A percentile compares a stretch with the other conserved stretches of the same genome.
Conservation (phyloP, 805 yeast genomes). For the Spathaspora sp. region DNA sequence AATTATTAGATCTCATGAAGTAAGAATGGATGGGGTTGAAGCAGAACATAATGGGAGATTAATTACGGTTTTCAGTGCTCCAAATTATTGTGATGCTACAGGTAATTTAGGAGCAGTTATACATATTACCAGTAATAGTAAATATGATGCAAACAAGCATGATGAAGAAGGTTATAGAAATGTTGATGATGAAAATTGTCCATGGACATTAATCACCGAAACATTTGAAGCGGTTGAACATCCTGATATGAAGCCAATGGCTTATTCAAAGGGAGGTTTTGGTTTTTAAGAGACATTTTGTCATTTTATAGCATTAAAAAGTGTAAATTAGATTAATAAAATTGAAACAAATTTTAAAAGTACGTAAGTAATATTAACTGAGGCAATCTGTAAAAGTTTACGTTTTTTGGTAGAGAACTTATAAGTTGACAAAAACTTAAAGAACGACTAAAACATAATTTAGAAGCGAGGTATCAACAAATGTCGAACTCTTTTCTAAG, state of each 20-base stretch:
- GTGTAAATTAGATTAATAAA: no score
- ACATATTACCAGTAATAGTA: constrained; percentile 51
- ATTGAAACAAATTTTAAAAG: background rate
- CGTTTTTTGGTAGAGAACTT: no score
- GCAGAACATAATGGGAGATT: constrained; percentile 82
- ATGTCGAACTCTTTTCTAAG: no score
- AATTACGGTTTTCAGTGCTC: constrained; percentile 96
- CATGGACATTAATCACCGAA: constrained; percentile 47
- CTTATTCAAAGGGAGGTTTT: constrained; percentile 54
- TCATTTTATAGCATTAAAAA: background rate
- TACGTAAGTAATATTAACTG: no score
- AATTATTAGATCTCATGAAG: constrained; percentile 92
- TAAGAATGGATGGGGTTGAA: constrained; percentile 86
- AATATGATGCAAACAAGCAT: constrained; percentile 40
- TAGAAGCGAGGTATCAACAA: no score
- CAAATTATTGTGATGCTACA: constrained; percentile 91
- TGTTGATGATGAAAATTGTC: constrained; percentile 35
- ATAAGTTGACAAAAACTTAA: no score
- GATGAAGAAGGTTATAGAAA: constrained; percentile 40
- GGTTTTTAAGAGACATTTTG: constrained; percentile 23
- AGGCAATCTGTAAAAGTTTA: no score
- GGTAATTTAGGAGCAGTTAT: constrained; percentile 91
- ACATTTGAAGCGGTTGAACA: constrained; percentile 82
- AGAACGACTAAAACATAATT: no score
- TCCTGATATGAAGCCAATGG: constrained; percentile 93